Percentiles rank a stretch among this genome's conserved stretches.
phyloP scores from a whole-genome alignment of 2,329 filamentous ascomycete species.

The Fusarium sp. region DNA sequence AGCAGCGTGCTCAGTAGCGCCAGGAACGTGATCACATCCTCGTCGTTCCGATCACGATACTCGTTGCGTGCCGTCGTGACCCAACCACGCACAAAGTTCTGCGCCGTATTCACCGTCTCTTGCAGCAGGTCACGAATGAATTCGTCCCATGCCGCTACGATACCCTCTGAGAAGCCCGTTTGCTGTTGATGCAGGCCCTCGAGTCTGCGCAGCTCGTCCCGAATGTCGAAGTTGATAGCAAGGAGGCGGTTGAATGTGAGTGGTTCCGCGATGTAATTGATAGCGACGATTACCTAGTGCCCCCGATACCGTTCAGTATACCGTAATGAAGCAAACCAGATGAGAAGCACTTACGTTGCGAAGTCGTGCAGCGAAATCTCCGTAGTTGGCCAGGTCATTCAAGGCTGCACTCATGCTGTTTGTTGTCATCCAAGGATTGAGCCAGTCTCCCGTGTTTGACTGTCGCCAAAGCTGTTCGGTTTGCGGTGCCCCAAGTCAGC shows the following conservation, averaged over 20 bases:
- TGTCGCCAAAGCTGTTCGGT: slow-evolving; percentile 16
- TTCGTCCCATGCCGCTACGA: slow-evolving; percentile 20
- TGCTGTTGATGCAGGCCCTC: slow-evolving; percentile 1
- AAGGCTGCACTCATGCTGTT: slow-evolving; percentile 3
- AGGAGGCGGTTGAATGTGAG: slow-evolving; percentile 7
- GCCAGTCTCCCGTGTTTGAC: neutral
- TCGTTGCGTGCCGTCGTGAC: slow-evolving; percentile 28
- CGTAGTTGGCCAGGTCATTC: neutral
- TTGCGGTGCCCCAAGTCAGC: neutral
- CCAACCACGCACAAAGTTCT: slow-evolving; percentile 7
- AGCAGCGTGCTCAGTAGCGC: slow-evolving; percentile 12
- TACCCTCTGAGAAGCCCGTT: slow-evolving; percentile 3
- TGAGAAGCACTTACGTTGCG: neutral
- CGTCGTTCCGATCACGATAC: slow-evolving; percentile 53
- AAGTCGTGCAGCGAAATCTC: neutral
- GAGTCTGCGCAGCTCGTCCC: slow-evolving; percentile 11
- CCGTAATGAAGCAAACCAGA: neutral
- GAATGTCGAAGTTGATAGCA: slow-evolving; percentile 16
- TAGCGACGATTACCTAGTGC: slow-evolving; percentile 4
- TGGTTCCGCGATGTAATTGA: slow-evolving; percentile 15
- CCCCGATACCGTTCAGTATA: neutral
- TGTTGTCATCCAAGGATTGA: slow-evolving; percentile 16
- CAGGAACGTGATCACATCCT: slow-evolving; percentile 31
- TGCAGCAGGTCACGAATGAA: slow-evolving; percentile 18
- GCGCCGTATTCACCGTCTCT: slow-evolving; percentile 3